Evolutionary conservation across 805 yeast genomes (phyloP), one percentile per base, ranked within the genome.

Genomic region (Starmerella davenportii): DNA sequence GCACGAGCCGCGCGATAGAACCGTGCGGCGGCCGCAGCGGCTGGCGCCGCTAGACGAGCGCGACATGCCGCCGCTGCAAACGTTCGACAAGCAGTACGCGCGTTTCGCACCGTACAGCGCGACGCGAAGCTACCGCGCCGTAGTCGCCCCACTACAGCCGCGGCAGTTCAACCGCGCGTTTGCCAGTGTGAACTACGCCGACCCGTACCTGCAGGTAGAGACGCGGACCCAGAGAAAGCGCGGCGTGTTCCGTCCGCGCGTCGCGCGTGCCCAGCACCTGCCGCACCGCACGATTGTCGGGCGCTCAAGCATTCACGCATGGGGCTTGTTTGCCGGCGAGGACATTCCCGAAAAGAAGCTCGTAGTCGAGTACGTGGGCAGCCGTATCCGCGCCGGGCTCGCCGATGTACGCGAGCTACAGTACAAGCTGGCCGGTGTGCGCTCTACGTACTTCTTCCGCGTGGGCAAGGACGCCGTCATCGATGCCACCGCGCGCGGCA

Each of bases 281-380:
- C 25, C 25, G 25, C 25, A 23, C 25, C 25, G 25, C 9, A 29
- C 19, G 19, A 8, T 29, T 29, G 32, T 85, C 64, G 95, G 95
- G 0, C 66, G 96, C 38, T 84, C 95, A 2, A 93, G 95, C 0
- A 90, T 90, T 52, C 98, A 90, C 57, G 82, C 87, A 53, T 90
- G 98, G 98, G 99, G 99, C 0, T 61, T 90, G 30, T 90, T 84
- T 59, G 98, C 99, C 0, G 62, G 80, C 51, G 96, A 90, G 52
- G 93, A 93, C 2, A 90, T 90, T 53, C 79, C 82, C n/a, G 92
- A 90, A 1, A 79, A 75, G 48, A 98, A 90, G 57, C 87, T 90
- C 95, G 84, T 90, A 52, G 87, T 90, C 42, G 99, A 90, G 58
- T 90, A 90, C 51, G 95, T 90, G 4, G 99, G 99, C 21, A 96